A percentile compares a stretch with the other conserved stretches of the same genome.
Conservation (phyloP, 1,284 basidiomycete species). For the Sporisorium scitamineum region DNA sequence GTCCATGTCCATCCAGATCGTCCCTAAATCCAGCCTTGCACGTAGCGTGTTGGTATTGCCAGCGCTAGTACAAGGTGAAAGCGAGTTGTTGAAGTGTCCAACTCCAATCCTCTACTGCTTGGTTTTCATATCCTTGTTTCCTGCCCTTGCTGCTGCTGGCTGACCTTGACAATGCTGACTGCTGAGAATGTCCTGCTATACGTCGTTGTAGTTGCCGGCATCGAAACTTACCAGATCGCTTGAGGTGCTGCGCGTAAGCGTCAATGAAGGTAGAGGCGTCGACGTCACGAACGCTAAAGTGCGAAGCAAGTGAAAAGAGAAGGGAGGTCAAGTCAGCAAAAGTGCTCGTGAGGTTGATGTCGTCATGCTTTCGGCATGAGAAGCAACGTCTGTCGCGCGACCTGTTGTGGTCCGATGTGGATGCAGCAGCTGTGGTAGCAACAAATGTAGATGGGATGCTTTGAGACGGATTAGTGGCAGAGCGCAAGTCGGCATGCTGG, state of each 20-base stretch:
- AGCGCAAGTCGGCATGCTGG: not conserved
- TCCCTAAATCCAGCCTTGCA: not conserved
- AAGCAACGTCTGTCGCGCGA: constrained; percentile 16
- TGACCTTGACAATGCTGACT: not conserved
- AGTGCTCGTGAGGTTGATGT: not conserved
- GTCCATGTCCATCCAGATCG: not conserved
- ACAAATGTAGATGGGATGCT: not conserved
- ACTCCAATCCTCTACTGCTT: not conserved
- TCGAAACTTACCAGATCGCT: constrained; percentile 78
- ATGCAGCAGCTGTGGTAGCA: too few relatives aligned
- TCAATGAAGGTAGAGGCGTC: constrained; percentile 86
- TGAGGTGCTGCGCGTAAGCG: constrained; percentile 92
- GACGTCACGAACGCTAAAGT: constrained; percentile 69
- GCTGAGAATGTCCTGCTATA: constrained; percentile 12
- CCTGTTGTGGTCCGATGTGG: not conserved
- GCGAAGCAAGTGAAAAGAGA: constrained; percentile 20
- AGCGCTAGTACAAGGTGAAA: too few relatives aligned
- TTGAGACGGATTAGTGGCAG: not conserved
- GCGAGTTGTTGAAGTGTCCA: too few relatives aligned
- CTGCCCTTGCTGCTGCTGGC: not conserved
- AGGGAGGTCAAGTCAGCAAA: constrained; percentile 21
- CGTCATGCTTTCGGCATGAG: not conserved
- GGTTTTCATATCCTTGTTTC: not conserved
- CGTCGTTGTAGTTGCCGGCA: not conserved
- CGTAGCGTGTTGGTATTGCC: too few relatives aligned